Evolutionary conservation across 2,329 filamentous ascomycete genomes (phyloP).

Genomic region (Cadophora gregata): DNA sequence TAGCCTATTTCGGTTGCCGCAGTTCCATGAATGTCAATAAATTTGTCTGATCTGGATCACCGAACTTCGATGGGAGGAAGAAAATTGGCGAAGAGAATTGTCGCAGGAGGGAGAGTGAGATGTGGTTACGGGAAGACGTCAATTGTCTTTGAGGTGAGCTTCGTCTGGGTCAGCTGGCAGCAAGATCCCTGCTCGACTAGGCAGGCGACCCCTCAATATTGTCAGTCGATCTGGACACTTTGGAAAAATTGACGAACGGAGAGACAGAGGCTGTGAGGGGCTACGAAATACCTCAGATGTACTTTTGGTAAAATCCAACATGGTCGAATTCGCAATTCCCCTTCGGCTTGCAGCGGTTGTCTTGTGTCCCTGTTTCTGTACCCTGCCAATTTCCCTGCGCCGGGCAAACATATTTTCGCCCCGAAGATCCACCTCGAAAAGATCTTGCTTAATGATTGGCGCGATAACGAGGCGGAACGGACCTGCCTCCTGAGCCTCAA

Average conservation of each 20-base stretch:
- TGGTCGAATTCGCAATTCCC: background rate
- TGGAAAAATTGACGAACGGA: background rate
- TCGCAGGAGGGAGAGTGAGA: background rate
- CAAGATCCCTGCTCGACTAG: slow-evolving; percentile 12
- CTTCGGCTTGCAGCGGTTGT: slow-evolving; percentile 13
- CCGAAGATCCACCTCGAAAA: background rate
- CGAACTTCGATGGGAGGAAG: background rate
- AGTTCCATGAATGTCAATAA: background rate
- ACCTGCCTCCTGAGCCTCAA: slow-evolving; percentile 3
- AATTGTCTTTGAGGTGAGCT: slow-evolving; percentile 14
- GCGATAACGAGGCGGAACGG: slow-evolving; percentile 12
- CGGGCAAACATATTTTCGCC: slow-evolving; percentile 13
- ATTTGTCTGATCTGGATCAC: background rate
- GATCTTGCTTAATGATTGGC: slow-evolving; percentile 6
- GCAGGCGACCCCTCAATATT: slow-evolving; percentile 14
- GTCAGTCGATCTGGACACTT: slow-evolving; percentile 12
- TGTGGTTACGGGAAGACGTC: background rate
- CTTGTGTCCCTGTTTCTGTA: background rate
- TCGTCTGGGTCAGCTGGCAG: slow-evolving; percentile 13
- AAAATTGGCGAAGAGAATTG: background rate
- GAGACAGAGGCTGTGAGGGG: background rate
- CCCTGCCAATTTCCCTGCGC: slow-evolving; percentile 14
- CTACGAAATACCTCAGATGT: background rate
- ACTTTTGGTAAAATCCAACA: background rate
- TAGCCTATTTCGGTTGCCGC: background rate